These are phyloP conservation scores for Corymbia citriodora DNA, from an alignment of 441 rosid species.

Conservation along the genomic window DNA sequence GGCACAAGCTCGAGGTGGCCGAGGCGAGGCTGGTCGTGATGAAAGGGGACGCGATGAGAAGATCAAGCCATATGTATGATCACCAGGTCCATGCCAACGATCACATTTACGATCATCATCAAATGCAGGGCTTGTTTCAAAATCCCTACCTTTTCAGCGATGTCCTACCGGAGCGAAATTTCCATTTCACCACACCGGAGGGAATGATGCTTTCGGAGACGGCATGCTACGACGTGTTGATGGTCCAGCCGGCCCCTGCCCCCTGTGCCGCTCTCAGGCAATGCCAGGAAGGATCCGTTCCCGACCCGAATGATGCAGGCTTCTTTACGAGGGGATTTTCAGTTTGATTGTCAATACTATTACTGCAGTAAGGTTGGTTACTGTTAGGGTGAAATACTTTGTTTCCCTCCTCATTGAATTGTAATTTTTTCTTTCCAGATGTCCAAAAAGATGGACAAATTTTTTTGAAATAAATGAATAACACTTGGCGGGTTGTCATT, in stretches of 20 bases:
- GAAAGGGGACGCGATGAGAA: not conserved
- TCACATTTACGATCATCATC: not conserved
- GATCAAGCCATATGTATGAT: not conserved
- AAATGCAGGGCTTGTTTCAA: not conserved
- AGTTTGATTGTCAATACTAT: too few species aligned
- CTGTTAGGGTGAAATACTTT: too few species aligned
- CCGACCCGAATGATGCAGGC: not conserved
- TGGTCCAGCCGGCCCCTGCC: too few species aligned
- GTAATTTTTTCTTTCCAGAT: not conserved
- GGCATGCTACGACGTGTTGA: too few species aligned
- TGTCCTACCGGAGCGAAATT: not conserved
- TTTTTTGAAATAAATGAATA: not conserved
- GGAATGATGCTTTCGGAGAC: too few species aligned
- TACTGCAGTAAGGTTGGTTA: too few species aligned
- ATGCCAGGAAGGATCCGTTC: too few species aligned
- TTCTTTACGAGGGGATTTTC: not conserved
- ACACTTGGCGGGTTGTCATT: too few species aligned
- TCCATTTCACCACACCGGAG: too few species aligned
- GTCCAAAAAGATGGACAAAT: not conserved
- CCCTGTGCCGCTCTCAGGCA: too few species aligned
- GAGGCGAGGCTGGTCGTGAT: not conserved
- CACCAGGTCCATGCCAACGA: not conserved
- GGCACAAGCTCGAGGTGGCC: not conserved
- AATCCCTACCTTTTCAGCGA: not conserved
- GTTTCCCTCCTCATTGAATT: too few species aligned